Evolutionary conservation across 2,329 filamentous ascomycete genomes (phyloP).

Genomic region (Magnaporthiopsis rhizophila): DNA sequence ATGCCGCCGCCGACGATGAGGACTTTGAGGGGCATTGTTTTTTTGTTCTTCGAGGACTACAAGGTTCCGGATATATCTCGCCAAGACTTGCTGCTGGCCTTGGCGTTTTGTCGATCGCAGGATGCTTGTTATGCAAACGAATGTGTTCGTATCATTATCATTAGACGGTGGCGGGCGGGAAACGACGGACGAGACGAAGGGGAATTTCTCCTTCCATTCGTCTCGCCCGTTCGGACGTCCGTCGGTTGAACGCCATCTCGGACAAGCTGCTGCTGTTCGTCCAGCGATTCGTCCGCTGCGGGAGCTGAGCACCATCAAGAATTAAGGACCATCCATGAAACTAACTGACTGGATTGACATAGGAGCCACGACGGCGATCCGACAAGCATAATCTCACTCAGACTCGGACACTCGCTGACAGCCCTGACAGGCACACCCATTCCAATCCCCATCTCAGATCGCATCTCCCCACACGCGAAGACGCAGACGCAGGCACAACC

Average conservation of each 20-base stretch:
- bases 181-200: background rate
- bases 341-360: too few species aligned
- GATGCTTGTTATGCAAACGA: background rate
- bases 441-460: too few species aligned
- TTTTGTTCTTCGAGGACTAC: background rate
- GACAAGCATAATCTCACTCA: background rate
- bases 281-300: too few species aligned
- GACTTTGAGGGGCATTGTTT: constrained; percentile 13
- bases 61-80: background rate
- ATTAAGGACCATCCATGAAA: too few species aligned
- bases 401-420: background rate
- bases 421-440: too few species aligned
- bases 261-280: too few species aligned
- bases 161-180: too few species aligned
- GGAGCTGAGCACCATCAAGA: too few species aligned
- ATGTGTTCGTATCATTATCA: background rate
- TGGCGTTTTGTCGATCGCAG: background rate
- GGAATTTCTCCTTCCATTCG: background rate
- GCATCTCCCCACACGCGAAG: too few species aligned
- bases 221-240: too few species aligned
- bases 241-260: too few species aligned
- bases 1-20: constrained; percentile 29
- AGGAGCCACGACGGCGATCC: background rate
- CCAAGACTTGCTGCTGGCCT: background rate
- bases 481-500: too few species aligned